phyloP scores from a whole-genome alignment of 2,329 filamentous ascomycete genomes.

The Neurospora sp. region DNA sequence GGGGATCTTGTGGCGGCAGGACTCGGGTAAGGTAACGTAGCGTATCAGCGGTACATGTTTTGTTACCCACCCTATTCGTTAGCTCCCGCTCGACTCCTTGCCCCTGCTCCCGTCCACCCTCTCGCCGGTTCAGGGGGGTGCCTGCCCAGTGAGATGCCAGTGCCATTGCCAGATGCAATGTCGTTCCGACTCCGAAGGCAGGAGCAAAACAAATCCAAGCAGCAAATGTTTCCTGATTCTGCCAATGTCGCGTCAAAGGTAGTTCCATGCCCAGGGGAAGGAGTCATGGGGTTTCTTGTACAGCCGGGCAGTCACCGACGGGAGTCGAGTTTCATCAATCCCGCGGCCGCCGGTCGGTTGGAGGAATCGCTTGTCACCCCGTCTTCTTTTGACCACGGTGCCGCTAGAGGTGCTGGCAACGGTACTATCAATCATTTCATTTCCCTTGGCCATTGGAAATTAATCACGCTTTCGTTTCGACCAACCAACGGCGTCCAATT shows the following conservation, averaged over 20 bases:
- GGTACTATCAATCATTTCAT: background rate
- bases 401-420: background rate
- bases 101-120: background rate
- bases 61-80: background rate
- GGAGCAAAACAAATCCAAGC: background rate
- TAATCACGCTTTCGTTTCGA: background rate
- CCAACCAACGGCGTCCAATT: background rate
- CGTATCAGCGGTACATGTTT: background rate
- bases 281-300: background rate
- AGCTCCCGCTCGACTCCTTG: background rate
- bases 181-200: background rate
- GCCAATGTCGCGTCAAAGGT: background rate
- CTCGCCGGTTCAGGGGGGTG: background rate
- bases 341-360: background rate
- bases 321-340: background rate
- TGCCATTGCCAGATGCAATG: background rate
- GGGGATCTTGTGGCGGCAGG: background rate
- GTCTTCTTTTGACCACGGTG: background rate
- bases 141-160: background rate
- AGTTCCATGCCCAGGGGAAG: background rate
- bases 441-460: background rate
- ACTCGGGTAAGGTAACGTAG: background rate
- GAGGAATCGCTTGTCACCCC: background rate
- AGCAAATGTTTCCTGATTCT: background rate
- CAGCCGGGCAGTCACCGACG: background rate